Evolutionary conservation across 1,284 basidiomycete genomes (phyloP), one percentile per base, ranked within the genome.

Genomic region (Vanrija humicola): DNA sequence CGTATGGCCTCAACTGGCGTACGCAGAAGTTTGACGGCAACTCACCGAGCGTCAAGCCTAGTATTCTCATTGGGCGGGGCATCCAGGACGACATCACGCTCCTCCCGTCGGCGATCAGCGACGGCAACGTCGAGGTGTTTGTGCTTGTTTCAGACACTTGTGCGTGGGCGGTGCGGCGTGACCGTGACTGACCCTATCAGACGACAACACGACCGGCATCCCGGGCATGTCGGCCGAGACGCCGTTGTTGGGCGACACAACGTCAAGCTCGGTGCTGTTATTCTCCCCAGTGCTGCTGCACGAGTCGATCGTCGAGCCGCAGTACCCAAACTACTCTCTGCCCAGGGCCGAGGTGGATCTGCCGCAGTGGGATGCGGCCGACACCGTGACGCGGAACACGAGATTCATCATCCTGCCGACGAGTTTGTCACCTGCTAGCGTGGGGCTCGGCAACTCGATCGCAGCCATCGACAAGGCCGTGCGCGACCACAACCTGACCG

Each of bases 281-380:
- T 89, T 89, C 72, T 91, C 89, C 0, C 83, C 84, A 0, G 72
- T 84, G 0, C 83, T 86, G 48, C 73, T 77, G 14, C 26, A 64
- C 71, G 5, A 63, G 66, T 14, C 64, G 51, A 28, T 69, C 2
- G 50, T 62, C 1, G 68, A 78, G 48, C 87, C 87, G 0, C 75
- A 75, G 12, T 93, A 83, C 66, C 90, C 90, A 8, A 90, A 91
- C 67, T 93, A 90, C 71, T 87, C 86, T 1, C 81, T 93, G 0
- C 84, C 86, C 1, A 62, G 77, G 0, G 83, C 85, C 0, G 83
- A 85, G 62, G 65, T 82, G 14, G 74, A 82, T 0, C 64, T 79
- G n/a, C 81, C 83, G 0, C 68, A 54, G 5, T 61, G 48, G 48
- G 28, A 18, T 7, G 34, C 9, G 34, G 34, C 57, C 40, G 18